Percentiles rank a stretch among this genome's conserved stretches.
Conservation (phyloP, 169 alveolate species). For the Perkinsus marinus region DNA sequence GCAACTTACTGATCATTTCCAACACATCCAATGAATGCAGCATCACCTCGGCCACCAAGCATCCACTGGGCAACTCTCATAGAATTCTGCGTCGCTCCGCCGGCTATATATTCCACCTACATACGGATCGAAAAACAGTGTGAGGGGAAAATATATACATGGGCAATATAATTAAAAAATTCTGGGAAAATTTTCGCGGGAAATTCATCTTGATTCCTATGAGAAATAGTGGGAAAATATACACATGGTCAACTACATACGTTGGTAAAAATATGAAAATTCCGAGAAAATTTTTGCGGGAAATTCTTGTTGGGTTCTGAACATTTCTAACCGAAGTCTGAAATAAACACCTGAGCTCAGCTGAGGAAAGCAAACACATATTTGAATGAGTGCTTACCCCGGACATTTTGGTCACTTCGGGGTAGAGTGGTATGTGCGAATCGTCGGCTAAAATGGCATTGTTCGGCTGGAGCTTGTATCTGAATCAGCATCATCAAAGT, state of each 20-base stretch:
- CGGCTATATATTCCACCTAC: constrained; percentile 40
- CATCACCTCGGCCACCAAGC: constrained; percentile 3
- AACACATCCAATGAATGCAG: constrained; percentile 39
- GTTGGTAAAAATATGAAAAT: too few species aligned
- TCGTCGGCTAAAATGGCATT: constrained; percentile 47
- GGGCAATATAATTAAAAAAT: too few species aligned
- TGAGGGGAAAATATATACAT: constrained; percentile 15
- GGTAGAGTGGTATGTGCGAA: constrained; percentile 47
- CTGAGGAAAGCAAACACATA: background rate
- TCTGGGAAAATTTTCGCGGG: too few species aligned
- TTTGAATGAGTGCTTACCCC: background rate
- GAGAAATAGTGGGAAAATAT: too few species aligned
- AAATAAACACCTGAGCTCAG: background rate
- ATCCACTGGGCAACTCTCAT: constrained; percentile 52
- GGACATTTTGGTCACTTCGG: background rate
- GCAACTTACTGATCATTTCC: constrained; percentile 20
- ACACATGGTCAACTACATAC: too few species aligned
- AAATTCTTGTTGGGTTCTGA: too few species aligned
- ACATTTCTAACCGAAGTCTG: background rate
- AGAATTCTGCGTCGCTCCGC: constrained; percentile 65
- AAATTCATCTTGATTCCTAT: too few species aligned
- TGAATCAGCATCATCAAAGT: constrained; percentile 7
- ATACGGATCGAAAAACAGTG: constrained; percentile 8
- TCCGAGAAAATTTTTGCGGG: too few species aligned
- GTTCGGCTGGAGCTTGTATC: constrained; percentile 35